Conservation (phyloP, 2,329 filamentous ascomycete species). For the Aspergillus sp. region DNA sequence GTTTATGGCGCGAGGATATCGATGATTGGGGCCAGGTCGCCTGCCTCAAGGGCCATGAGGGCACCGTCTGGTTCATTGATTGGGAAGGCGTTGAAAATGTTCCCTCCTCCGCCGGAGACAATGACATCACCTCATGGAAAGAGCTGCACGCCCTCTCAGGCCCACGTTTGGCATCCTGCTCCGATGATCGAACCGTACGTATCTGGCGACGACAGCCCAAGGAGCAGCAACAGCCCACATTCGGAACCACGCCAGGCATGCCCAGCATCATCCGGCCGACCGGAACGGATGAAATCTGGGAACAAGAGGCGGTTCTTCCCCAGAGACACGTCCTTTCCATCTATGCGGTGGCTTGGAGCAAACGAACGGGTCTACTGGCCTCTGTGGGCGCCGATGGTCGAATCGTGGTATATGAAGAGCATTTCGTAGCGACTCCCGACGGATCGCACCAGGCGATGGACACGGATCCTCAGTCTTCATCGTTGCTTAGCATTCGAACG, state of each 20-base stretch:
- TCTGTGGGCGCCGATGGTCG: constrained; percentile 84
- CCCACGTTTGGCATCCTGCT: constrained; percentile 71
- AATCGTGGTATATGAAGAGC: constrained; percentile 73
- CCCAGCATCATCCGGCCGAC: constrained; percentile 83
- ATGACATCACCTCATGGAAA: constrained; percentile 19
- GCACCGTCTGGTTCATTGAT: constrained; percentile 86
- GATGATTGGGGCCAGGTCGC: constrained; percentile 94
- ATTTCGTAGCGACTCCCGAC: constrained; percentile 24
- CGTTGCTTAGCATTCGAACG: constrained; percentile 28
- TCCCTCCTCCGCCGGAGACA: constrained; percentile 9
- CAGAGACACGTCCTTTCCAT: constrained; percentile 71
- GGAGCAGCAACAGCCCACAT: constrained; percentile 25
- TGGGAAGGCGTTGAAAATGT: constrained; percentile 49
- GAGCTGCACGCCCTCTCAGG: constrained; percentile 27
- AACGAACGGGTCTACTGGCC: constrained; percentile 69
- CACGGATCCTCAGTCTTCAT: constrained; percentile 21
- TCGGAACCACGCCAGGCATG: constrained; percentile 52
- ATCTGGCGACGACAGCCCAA: constrained; percentile 68
- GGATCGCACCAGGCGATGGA: constrained; percentile 17
- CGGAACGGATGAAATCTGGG: constrained; percentile 75
- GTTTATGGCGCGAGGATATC: constrained; percentile 82
- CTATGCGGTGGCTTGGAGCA: constrained; percentile 83
- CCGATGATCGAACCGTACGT: constrained; percentile 73
- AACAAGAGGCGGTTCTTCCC: constrained; percentile 71
- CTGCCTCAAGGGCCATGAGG: constrained; percentile 71